A percentile compares a stretch with the other conserved stretches of the same genome.
phyloP scores from a whole-genome alignment of 352 stramenopile genomes.

The Thalassiosira exigua region DNA sequence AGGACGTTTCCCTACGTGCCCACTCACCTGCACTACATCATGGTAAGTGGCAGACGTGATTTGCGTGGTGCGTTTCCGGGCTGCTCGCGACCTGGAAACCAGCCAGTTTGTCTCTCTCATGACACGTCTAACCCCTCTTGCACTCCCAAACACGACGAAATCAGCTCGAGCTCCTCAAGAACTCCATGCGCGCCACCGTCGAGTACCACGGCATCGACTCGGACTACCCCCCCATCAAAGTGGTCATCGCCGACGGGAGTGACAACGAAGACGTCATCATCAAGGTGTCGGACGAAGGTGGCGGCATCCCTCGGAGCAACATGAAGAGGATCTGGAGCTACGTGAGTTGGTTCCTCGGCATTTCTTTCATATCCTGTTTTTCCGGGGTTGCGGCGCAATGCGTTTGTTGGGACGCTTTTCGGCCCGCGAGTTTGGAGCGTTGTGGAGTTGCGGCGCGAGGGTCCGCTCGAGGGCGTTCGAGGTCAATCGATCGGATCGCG shows the following conservation, averaged over 20 bases:
- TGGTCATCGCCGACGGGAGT: conserved; percentile 99
- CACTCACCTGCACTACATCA: conserved; percentile 80
- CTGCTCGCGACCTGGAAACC: conserved; percentile 97
- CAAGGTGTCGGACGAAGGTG: conserved; percentile 99
- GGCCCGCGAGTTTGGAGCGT: no score
- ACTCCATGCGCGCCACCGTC: conserved; percentile 97
- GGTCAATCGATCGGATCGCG: no score
- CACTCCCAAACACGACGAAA: no score
- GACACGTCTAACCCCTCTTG: no score
- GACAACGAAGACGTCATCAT: conserved; percentile 99
- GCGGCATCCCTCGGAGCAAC: conserved; percentile 97
- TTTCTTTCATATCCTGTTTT: conserved; percentile 4
- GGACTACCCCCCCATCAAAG: conserved; percentile 97
- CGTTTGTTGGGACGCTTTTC: not conserved
- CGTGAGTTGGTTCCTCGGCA: conserved; percentile 29
- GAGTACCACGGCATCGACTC: conserved; percentile 98
- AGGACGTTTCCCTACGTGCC: conserved; percentile 96
- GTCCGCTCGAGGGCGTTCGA: no score
- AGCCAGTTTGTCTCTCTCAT: no score
- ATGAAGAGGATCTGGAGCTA: conserved; percentile 98
- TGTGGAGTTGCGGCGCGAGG: no score
- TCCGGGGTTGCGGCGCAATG: not conserved
- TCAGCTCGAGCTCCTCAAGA: conserved; percentile 99
- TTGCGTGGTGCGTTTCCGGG: conserved; percentile 96
- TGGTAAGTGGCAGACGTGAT: conserved; percentile 29